Base-by-base conservation (phyloP, 139 green algal species). In the Tetraselmis striata region DNA sequence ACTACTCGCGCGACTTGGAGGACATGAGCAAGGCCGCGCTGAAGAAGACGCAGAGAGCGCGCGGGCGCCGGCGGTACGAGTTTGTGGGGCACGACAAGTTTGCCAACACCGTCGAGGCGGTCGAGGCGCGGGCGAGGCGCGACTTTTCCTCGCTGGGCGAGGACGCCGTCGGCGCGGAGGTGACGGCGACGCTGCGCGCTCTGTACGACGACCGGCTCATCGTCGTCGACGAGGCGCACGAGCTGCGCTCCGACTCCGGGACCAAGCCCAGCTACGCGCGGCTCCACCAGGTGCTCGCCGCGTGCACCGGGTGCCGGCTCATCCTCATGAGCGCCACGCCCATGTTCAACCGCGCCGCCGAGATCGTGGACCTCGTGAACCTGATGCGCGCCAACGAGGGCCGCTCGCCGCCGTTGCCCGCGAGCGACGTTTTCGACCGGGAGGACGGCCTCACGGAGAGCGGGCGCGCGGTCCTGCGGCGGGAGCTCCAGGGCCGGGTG, bases 171-270 rank as follows among this genome's bases (percentile, higher is more conserved):
- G 32, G 81, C 30, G 11, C 76, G 75, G 59, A 81, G 81, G 22
- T 85, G 30, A 2, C 31, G 29, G 1, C 76, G 1, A 31, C 76
- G 80, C 32, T 77, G 31, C 2, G 2, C 28, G 74, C 31, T 28
- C 24, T 81, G 32, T 85, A 85, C 28, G 29, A 74, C 45, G 80
- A n/a, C 0, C 81, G 81, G 76, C 80, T 85, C 32, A 81, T 81
- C 32, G 79, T 85, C 45, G 58, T 85, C 1, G 82, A 85, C 77
- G 82, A 85, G 76, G 82, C 32, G 82, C 82, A 85, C 45, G 32
- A 81, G 27, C 32, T 85, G 29, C 76, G 76, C 2, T 1, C 2
- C 1, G 1, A 23, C 25, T 2, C 1, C 78, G 32, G 11, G 23
- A 27, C 18, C 59, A 81, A 85, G 77, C 27, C 1, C 26, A 58